A percentile compares a stretch with the other conserved stretches of the same genome.
These are phyloP conservation scores for Claviceps pazoutovae DNA, from an alignment of 2,329 filamentous ascomycete species.

Conservation along the genomic window DNA sequence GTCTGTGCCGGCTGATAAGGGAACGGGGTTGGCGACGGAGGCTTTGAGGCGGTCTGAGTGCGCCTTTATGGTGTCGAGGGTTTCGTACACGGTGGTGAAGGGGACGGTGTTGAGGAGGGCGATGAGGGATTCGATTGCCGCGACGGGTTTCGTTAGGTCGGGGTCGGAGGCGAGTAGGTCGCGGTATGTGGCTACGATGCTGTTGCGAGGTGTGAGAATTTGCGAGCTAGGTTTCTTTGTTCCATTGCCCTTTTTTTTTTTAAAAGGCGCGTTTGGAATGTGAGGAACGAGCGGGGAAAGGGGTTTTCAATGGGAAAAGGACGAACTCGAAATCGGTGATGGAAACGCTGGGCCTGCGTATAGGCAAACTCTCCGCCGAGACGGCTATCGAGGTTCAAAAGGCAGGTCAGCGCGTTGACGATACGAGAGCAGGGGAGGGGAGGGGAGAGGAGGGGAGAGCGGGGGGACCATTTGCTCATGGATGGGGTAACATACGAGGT, in stretches of 20 bases:
- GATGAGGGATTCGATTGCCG: conserved; percentile 84
- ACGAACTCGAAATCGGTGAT: conserved; percentile 11
- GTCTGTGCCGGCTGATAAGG: conserved; percentile 84
- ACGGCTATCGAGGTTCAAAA: background rate
- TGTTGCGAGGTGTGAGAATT: conserved; percentile 11
- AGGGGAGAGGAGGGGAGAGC: too few species aligned
- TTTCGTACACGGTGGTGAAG: conserved; percentile 84
- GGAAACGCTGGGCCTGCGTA: conserved; percentile 6
- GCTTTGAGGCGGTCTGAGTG: conserved; percentile 67
- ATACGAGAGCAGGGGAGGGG: background rate
- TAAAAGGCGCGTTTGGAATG: background rate
- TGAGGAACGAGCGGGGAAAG: background rate
- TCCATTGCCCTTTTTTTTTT: background rate
- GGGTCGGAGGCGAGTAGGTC: conserved; percentile 49
- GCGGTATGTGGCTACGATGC: conserved; percentile 43
- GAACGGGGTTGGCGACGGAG: conserved; percentile 75
- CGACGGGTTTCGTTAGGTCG: conserved; percentile 88
- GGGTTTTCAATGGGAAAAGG: background rate
- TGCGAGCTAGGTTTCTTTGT: background rate
- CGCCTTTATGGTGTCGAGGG: conserved; percentile 67
- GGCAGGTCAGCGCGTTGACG: background rate
- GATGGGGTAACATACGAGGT: background rate
- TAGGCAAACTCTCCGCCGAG: conserved; percentile 2
- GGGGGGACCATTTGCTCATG: background rate
- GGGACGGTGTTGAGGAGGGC: conserved; percentile 67